Conservation (phyloP, 2,329 filamentous ascomycete species). For the Paramyrothecium roridum region DNA sequence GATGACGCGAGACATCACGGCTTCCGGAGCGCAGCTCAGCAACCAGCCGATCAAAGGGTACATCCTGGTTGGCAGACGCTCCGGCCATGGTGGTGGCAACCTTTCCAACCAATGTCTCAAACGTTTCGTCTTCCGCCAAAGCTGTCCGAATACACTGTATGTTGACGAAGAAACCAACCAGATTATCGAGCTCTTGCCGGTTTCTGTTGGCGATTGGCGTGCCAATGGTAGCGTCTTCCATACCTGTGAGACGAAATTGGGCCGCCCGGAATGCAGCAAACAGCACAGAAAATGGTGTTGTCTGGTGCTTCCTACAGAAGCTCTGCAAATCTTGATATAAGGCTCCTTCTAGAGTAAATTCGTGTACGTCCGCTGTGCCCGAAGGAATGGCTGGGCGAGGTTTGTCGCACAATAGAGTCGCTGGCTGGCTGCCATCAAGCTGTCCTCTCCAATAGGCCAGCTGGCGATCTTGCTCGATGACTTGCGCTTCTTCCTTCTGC, state of each 20-base stretch:
- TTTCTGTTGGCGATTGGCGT: slow-evolving; percentile 13
- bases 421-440: slow-evolving; percentile 10
- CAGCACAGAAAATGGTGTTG: slow-evolving; percentile 11
- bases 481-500: background rate
- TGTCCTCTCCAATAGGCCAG: slow-evolving; percentile 3
- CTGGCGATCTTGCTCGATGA: background rate
- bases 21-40: slow-evolving; percentile 1
- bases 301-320: slow-evolving; percentile 7
- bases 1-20: slow-evolving; percentile 12
- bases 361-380: slow-evolving; percentile 6
- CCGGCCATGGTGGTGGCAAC: slow-evolving; percentile 6
- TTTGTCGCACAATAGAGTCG: slow-evolving; percentile 12
- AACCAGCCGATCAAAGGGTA: slow-evolving; percentile 13
- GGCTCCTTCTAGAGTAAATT: slow-evolving; percentile 3
- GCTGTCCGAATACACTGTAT: slow-evolving; percentile 18
- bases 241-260: slow-evolving; percentile 20
- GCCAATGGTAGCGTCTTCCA: slow-evolving; percentile 17
- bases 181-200: slow-evolving; percentile 10
- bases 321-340: slow-evolving; percentile 6
- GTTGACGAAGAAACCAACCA: slow-evolving; percentile 22
- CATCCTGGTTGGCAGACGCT: slow-evolving; percentile 14
- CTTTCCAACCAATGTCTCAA: slow-evolving; percentile 9
- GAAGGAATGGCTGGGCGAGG: slow-evolving; percentile 10
- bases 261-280: slow-evolving; percentile 18
- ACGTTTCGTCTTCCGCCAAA: slow-evolving; percentile 9